Conservation (phyloP, 2,329 filamentous ascomycete species). For the Trichoderma atroviride region DNA sequence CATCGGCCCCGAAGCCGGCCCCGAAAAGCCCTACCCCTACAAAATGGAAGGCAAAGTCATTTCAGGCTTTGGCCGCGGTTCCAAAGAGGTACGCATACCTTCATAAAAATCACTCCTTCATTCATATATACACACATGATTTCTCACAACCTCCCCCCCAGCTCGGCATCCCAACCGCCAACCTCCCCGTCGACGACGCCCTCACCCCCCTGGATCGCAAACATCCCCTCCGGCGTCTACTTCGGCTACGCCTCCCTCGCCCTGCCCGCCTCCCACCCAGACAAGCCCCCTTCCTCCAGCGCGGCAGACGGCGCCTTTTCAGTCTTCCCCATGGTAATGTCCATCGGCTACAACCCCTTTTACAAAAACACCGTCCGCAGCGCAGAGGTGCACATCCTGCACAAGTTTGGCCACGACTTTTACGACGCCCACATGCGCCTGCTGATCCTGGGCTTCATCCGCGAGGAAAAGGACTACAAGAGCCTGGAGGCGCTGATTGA, state of each 20-base stretch:
- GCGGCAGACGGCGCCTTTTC: slow-evolving; percentile 32
- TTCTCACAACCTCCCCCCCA: slow-evolving; percentile 41
- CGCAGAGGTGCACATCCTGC: slow-evolving; percentile 89
- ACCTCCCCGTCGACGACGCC: slow-evolving; percentile 73
- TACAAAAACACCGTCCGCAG: slow-evolving; percentile 88
- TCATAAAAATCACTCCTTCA: background rate
- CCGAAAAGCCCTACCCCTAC: slow-evolving; percentile 78
- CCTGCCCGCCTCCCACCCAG: slow-evolving; percentile 53
- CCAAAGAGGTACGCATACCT: slow-evolving; percentile 70
- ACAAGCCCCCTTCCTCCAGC: slow-evolving; percentile 37
- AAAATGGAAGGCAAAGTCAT: slow-evolving; percentile 85
- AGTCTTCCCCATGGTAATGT: slow-evolving; percentile 87
- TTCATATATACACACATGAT: slow-evolving; percentile 14
- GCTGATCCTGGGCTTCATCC: slow-evolving; percentile 81
- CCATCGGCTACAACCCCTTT: slow-evolving; percentile 95
- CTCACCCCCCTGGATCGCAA: slow-evolving; percentile 61
- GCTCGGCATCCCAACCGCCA: slow-evolving; percentile 96
- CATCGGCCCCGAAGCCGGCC: slow-evolving; percentile 73
- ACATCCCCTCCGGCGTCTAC: slow-evolving; percentile 80
- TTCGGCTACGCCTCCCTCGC: slow-evolving; percentile 85
- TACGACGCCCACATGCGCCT: slow-evolving; percentile 81
- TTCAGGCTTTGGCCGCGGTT: slow-evolving; percentile 89
- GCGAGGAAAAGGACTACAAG: slow-evolving; percentile 87
- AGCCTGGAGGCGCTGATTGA: slow-evolving; percentile 79
- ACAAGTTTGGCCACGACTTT: slow-evolving; percentile 77